Evolutionary conservation across 257 asterid species (phyloP).

Genomic region (Agastache rugosa): DNA sequence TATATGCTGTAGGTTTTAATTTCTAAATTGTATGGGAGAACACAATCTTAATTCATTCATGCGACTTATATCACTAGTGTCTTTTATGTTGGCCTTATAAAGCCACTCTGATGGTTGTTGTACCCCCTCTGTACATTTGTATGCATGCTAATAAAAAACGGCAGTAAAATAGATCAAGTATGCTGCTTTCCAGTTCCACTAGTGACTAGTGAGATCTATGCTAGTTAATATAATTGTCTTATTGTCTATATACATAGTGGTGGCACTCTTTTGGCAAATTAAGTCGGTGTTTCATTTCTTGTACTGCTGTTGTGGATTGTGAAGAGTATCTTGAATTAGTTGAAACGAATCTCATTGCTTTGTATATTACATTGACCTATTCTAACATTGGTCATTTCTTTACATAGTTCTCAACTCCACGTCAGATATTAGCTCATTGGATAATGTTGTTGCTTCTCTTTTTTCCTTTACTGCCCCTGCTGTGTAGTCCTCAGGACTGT

Average conservation of each 20-base stretch:
- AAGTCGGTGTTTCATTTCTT: background rate
- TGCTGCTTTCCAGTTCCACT: background rate
- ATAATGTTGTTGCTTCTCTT: background rate
- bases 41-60: conserved; percentile 5
- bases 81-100: background rate
- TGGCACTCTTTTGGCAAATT: conserved; percentile 3
- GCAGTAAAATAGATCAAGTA: background rate
- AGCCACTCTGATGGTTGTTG: conserved; percentile 8
- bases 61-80: background rate
- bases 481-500: background rate
- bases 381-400: conserved; percentile 1
- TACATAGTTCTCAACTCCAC: background rate
- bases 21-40: background rate
- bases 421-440: conserved; percentile 15
- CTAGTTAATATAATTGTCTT: background rate
- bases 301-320: background rate
- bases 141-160: background rate
- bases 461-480: background rate
- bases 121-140: background rate
- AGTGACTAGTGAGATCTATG: conserved; percentile 2
- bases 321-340: background rate
- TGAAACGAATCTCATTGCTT: background rate
- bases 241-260: background rate
- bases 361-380: background rate
- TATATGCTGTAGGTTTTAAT: conserved; percentile 8